phyloP scores from a whole-genome alignment of 2,329 filamentous ascomycete genomes.

The Neocucurbitaria cava region DNA sequence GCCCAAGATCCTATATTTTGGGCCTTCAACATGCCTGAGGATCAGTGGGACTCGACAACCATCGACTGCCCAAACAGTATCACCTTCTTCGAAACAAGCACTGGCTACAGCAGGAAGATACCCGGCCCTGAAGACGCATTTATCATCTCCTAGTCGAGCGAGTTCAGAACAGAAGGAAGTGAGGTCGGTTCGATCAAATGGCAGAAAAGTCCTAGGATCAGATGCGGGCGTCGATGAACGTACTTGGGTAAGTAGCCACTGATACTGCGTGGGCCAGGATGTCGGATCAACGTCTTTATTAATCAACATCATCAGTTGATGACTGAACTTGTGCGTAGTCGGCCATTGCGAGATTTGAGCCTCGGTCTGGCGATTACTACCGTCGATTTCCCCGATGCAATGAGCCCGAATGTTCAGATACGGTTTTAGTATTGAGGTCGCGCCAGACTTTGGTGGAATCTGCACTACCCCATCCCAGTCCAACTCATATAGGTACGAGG shows the following conservation, averaged over 20 bases:
- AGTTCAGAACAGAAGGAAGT: conserved; percentile 15
- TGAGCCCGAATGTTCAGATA: conserved; percentile 10
- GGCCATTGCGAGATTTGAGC: conserved; percentile 1
- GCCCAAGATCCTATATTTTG: conserved; percentile 10
- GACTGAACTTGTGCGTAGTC: conserved; percentile 2
- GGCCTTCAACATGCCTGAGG: neutral
- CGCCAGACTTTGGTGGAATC: conserved; percentile 5
- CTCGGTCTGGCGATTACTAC: neutral
- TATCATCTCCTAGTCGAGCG: neutral
- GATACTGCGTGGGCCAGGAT: conserved; percentile 9
- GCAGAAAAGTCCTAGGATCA: neutral
- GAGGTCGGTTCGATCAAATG: neutral
- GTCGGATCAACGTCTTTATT: neutral
- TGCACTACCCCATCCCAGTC: conserved; percentile 7
- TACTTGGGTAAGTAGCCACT: conserved; percentile 11
- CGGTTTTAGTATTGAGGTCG: neutral
- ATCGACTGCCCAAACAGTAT: conserved; percentile 18
- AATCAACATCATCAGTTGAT: conserved; percentile 2
- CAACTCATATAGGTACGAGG: conserved; percentile 1
- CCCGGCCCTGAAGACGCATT: conserved; percentile 13
- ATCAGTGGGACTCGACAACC: conserved; percentile 13
- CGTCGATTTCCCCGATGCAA: conserved; percentile 14
- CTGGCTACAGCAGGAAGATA: conserved; percentile 10
- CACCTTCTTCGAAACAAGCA: conserved; percentile 7
- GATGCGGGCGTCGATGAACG: neutral